Evolutionary conservation across 2,329 filamentous ascomycete species (phyloP).

Genomic region (Diaporthe eres): DNA sequence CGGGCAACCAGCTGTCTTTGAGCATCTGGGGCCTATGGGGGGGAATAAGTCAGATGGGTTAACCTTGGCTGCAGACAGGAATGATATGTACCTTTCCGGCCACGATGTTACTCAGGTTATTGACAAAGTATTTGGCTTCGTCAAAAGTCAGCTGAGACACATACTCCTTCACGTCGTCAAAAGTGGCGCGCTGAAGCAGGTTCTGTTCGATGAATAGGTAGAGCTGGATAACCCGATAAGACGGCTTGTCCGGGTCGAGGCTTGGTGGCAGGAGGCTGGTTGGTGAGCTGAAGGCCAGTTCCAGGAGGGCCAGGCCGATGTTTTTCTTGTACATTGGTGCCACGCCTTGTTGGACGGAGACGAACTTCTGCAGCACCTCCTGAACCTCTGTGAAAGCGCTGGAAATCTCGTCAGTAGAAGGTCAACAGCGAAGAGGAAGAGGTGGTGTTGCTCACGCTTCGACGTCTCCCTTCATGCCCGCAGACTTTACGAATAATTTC

Average conservation of each 20-base stretch:
- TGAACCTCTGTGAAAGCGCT: slow-evolving; percentile 50
- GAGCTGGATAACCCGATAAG: slow-evolving; percentile 51
- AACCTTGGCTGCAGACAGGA: neutral
- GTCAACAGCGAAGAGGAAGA: neutral
- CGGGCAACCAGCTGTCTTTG: slow-evolving; percentile 43
- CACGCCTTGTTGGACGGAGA: slow-evolving; percentile 46
- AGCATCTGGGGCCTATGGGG: slow-evolving; percentile 17
- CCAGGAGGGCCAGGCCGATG: slow-evolving; percentile 51
- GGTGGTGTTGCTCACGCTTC: slow-evolving; percentile 45
- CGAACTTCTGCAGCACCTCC: slow-evolving; percentile 46
- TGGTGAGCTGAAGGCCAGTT: slow-evolving; percentile 50
- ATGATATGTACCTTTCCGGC: slow-evolving; percentile 49
- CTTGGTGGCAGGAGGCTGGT: slow-evolving; percentile 40
- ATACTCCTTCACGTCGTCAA: slow-evolving; percentile 63
- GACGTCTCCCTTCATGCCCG: slow-evolving; percentile 46
- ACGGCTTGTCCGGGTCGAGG: slow-evolving; percentile 36
- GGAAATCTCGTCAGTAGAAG: slow-evolving; percentile 4
- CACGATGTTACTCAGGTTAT: slow-evolving; percentile 53
- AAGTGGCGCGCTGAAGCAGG: slow-evolving; percentile 51
- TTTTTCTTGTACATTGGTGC: slow-evolving; percentile 54
- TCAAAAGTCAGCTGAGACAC: slow-evolving; percentile 57
- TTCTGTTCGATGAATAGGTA: slow-evolving; percentile 52
- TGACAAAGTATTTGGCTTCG: slow-evolving; percentile 58
- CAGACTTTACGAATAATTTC: slow-evolving; percentile 51
- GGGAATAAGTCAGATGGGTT: neutral